Evolutionary conservation across 2,329 filamentous ascomycete genomes (phyloP).

Genomic region (Colletotrichum musicola): DNA sequence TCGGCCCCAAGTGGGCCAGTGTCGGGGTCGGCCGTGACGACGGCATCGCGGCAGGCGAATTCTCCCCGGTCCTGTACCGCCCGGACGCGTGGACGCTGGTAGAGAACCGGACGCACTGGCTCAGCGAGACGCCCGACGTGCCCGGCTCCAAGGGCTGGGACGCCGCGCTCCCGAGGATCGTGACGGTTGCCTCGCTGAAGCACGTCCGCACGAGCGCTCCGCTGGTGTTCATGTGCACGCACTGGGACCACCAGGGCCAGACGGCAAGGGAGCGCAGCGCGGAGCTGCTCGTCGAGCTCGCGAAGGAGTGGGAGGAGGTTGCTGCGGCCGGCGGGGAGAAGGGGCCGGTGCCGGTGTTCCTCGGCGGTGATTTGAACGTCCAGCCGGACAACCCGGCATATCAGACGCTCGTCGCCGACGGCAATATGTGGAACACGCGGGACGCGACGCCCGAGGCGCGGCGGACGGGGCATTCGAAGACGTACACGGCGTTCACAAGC

Average conservation of each 20-base stretch:
- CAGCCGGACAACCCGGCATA: slow-evolving; percentile 45
- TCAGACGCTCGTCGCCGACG: slow-evolving; percentile 42
- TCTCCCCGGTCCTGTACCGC: slow-evolving; percentile 75
- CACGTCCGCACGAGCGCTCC: slow-evolving; percentile 52
- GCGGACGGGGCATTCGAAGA: slow-evolving; percentile 45
- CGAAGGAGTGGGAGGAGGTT: slow-evolving; percentile 43
- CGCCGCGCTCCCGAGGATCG: slow-evolving; percentile 56
- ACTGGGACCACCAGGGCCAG: slow-evolving; percentile 63
- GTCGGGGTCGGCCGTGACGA: slow-evolving; percentile 71
- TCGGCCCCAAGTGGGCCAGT: slow-evolving; percentile 61
- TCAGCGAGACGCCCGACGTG: slow-evolving; percentile 68
- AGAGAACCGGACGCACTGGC: slow-evolving; percentile 69
- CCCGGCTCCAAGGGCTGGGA: slow-evolving; percentile 72
- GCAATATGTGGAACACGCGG: slow-evolving; percentile 43
- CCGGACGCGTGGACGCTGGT: slow-evolving; percentile 64
- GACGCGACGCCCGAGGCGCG: slow-evolving; percentile 42
- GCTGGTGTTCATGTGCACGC: slow-evolving; percentile 64
- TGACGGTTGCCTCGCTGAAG: slow-evolving; percentile 60
- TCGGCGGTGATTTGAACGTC: slow-evolving; percentile 50
- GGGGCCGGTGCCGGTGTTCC: slow-evolving; percentile 44
- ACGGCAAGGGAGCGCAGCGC: slow-evolving; percentile 55
- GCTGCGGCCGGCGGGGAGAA: neutral
- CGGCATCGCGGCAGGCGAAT: slow-evolving; percentile 72
- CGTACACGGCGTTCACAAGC: slow-evolving; percentile 48
- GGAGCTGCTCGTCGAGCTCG: slow-evolving; percentile 52